Evolutionary conservation across 192 early-diverging fungal genomes (phyloP), one percentile per base, ranked within the genome.

Genomic region (Coemansia sp.): DNA sequence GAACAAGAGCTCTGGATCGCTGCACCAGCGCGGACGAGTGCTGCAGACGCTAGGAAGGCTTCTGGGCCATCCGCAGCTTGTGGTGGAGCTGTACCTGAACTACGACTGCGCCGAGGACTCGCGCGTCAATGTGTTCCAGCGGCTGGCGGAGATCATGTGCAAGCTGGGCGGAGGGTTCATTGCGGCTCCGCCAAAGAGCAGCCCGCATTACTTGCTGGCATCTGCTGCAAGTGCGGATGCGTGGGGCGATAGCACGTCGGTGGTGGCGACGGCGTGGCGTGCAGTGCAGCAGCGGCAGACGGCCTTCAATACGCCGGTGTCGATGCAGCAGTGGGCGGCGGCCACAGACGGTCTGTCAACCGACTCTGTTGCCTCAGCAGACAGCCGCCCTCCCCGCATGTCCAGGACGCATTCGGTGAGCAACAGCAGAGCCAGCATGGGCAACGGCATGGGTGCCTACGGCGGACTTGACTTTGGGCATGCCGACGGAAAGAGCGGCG

Each of bases 71-170:
- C 90, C 92, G 20, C 83, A 87, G 36, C 78, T 91, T 4, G 68
- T 95, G 4, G 93, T 97, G 4, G 95, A 97, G 66, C 85, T 97
- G 27, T 97, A 94, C 62, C 78, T 97, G 3, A 97, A 97, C 81
- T 95, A 95, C 59, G 95, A 97, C 76, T 97, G 95, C 68, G 87
- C 91, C 55, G 72, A 85, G 41, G 88, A 93, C 65, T 87, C 91
- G 9, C 69, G 86, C 31, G 86, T 92, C 69, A 97, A 94, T 58
- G 88, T 94, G 62, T 97, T 91, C 84, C 93, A 97, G 75, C 83
- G 94, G 6, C 81, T 95, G 38, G 88, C 94, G 25, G 78, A 81
- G 65, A 58, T 64, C 2, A 36, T 81, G 50, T 74, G 72, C 42
- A 67, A 57, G 19, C 64, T 81, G 6, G 66, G 68, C 19, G 78